phyloP scores from a whole-genome alignment of 2,329 filamentous ascomycete genomes.

The Neocatenulostroma microsporum region DNA sequence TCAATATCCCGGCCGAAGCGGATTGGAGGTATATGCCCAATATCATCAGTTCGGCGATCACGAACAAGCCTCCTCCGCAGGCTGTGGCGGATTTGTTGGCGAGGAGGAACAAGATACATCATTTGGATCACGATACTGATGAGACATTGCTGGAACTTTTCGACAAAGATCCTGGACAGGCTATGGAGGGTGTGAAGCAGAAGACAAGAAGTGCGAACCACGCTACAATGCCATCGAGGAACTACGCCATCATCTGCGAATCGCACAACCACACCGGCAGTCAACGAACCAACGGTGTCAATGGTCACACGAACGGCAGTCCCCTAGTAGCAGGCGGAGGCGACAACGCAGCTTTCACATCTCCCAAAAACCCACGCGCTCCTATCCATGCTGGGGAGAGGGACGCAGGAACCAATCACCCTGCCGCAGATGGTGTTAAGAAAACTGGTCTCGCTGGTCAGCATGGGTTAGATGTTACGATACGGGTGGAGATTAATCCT shows the following conservation, averaged over 20 bases:
- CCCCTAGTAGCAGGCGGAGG: no score
- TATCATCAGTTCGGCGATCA: slow-evolving; percentile 57
- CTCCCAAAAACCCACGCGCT: slow-evolving; percentile 52
- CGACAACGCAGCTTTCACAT: slow-evolving; percentile 18
- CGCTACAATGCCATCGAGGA: slow-evolving; percentile 70
- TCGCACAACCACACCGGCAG: slow-evolving; percentile 28
- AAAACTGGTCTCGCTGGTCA: slow-evolving; percentile 37
- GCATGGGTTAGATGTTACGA: slow-evolving; percentile 40
- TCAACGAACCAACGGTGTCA: slow-evolving; percentile 26
- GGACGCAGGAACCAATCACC: slow-evolving; percentile 69
- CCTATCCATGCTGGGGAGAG: slow-evolving; percentile 69
- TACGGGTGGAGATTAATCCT: slow-evolving; percentile 42
- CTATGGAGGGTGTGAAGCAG: slow-evolving; percentile 36
- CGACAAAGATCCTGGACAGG: slow-evolving; percentile 48
- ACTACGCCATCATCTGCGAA: slow-evolving; percentile 58
- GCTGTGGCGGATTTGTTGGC: slow-evolving; percentile 58
- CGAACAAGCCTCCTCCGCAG: slow-evolving; percentile 59
- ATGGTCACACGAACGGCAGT: slow-evolving; percentile 8
- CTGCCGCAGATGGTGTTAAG: slow-evolving; percentile 50
- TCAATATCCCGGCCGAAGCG: slow-evolving; percentile 48
- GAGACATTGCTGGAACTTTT: slow-evolving; percentile 58
- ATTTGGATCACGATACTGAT: slow-evolving; percentile 54
- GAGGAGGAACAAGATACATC: slow-evolving; percentile 57
- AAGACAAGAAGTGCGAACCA: slow-evolving; percentile 69
- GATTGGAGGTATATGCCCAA: slow-evolving; percentile 60